A percentile compares a stretch with the other conserved stretches of the same genome.
Conservation (phyloP, 257 asterid genomes). For the Primulina huaijiensis region DNA sequence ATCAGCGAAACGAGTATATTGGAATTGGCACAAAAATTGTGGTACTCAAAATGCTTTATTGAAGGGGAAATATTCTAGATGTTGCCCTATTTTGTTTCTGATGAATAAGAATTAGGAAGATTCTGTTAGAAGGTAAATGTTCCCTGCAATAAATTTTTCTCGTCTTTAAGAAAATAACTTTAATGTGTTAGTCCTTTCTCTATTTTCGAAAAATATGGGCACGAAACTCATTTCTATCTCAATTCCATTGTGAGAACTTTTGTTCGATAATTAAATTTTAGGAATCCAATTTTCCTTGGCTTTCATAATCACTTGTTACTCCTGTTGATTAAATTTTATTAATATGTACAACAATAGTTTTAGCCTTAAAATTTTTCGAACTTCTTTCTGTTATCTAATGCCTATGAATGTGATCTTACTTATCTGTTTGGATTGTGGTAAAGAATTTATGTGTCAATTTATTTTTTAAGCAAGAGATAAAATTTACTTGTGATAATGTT, state of each 20-base stretch:
- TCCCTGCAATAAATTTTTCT: not conserved
- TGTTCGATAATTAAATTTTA: not conserved
- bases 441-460: too few species aligned
- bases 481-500: too few species aligned
- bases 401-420: too few species aligned
- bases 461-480: too few species aligned
- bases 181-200: not conserved
- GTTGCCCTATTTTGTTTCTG: conserved; percentile 68
- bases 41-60: conserved; percentile 36
- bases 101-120: conserved; percentile 43
- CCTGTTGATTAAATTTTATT: too few species aligned
- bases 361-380: too few species aligned
- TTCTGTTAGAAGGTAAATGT: conserved; percentile 49
- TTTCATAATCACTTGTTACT: too few species aligned
- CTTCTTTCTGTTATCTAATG: too few species aligned
- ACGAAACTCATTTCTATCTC: not conserved
- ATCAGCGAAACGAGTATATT: conserved; percentile 47
- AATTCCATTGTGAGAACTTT: not conserved
- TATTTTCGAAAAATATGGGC: not conserved
- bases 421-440: too few species aligned
- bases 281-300: not conserved
- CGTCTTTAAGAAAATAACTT: not conserved
- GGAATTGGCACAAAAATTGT: conserved; percentile 39
- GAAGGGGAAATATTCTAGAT: conserved; percentile 36
- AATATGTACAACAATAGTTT: too few species aligned